Evolutionary conservation across 805 yeast genomes (phyloP).

Genomic region (Hanseniaspora thailandica): DNA sequence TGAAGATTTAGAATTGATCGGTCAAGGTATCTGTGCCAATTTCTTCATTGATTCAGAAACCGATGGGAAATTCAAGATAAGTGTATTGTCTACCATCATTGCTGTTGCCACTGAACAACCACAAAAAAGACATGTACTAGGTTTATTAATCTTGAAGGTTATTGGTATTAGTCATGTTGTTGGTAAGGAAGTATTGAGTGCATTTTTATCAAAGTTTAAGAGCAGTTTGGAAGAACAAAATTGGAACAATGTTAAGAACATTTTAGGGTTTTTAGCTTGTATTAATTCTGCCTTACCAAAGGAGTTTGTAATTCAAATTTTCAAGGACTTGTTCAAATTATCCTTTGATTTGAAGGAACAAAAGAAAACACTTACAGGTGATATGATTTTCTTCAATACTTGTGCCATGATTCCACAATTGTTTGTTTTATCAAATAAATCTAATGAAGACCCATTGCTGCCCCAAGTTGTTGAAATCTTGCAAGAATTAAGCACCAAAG

Average conservation of each 20-base stretch:
- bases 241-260: slow-evolving; percentile 60
- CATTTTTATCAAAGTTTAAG: slow-evolving; percentile 53
- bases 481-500: slow-evolving; percentile 18
- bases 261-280: slow-evolving; percentile 57
- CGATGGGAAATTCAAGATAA: slow-evolving; percentile 36
- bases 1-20: slow-evolving; percentile 53
- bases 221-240: slow-evolving; percentile 19
- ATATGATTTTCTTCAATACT: slow-evolving; percentile 52
- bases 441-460: slow-evolving; percentile 17
- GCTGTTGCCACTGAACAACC: slow-evolving; percentile 81
- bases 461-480: not conserved
- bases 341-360: slow-evolving; percentile 46
- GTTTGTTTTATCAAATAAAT: slow-evolving; percentile 33
- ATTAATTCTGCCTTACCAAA: slow-evolving; percentile 51
- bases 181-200: slow-evolving; percentile 59
- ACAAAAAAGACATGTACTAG: slow-evolving; percentile 65
- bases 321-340: slow-evolving; percentile 41
- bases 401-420: slow-evolving; percentile 56
- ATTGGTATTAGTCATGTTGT: slow-evolving; percentile 52
- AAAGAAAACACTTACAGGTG: slow-evolving; percentile 38
- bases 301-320: slow-evolving; percentile 38
- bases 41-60: slow-evolving; percentile 39
- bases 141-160: slow-evolving; percentile 54
- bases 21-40: slow-evolving; percentile 54
- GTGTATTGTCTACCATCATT: slow-evolving; percentile 49